Conservation (phyloP, 306 rosid species). For the Quercus suber region DNA sequence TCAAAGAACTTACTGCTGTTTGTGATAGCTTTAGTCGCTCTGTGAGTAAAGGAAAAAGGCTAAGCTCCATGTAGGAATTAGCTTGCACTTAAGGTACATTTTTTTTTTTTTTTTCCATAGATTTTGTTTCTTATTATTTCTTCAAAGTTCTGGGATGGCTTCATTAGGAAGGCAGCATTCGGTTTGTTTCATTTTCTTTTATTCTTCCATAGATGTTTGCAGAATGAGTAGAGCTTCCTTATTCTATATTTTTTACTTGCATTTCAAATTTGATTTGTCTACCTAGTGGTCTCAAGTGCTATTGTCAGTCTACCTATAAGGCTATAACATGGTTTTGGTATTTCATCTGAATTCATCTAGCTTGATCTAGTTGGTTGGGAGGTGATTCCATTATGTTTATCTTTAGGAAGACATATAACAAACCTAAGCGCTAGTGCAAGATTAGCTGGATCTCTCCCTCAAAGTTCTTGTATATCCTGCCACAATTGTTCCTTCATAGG, state of each 20-base stretch:
- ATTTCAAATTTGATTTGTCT: not conserved
- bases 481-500: not conserved
- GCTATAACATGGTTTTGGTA: not conserved
- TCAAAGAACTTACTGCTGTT: not conserved
- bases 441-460: not conserved
- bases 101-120: not conserved
- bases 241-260: not conserved
- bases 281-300: not conserved
- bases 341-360: not conserved
- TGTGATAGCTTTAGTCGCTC: not conserved
- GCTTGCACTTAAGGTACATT: not conserved
- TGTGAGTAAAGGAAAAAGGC: not conserved
- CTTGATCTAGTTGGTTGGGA: not conserved
- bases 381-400: not conserved
- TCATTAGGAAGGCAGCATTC: not conserved
- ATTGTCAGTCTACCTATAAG: too few species aligned
- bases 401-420: not conserved
- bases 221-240: not conserved
- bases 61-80: not conserved
- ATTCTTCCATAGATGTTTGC: not conserved
- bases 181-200: not conserved
- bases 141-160: not conserved
- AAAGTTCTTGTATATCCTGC: not conserved
- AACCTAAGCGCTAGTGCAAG: not conserved
- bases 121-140: too few species aligned